Base-by-base conservation (phyloP, 192 early-diverging fungal species). In the Umbelopsis sp. region DNA sequence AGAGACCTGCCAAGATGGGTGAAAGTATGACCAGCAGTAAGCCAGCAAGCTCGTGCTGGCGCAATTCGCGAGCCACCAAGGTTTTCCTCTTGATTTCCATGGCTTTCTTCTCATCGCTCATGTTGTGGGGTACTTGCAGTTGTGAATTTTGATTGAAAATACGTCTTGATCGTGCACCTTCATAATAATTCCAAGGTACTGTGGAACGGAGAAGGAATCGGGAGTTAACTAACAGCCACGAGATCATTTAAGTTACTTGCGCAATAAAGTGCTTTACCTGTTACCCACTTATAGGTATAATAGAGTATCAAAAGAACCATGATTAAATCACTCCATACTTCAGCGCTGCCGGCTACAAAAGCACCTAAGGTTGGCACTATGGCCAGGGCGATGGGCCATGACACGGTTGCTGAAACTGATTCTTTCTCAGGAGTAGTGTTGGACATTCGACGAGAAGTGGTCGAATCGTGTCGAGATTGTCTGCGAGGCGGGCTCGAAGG, bases 141-240 rank as follows among this genome's bases (percentile, higher is more conserved):
- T 73, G 53, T 30, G 46, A 16, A 22, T 64, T 61, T 25, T 61
- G 55, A 49, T 76, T 66, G 18, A 78, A 37, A 23, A 78, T 64
- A 47, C 87, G 78, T 66, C 85, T 72, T 18, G 78, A 81, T 37
- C 81, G 67, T 16, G 87, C 83, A 35, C 83, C 74, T 67, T 88
- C 78, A 71, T 88, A 88, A 30, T 84, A 75, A 30, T 84, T 78
- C 87, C 87, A 88, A 18, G 87, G 87, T 0, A 85, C 87, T 88
- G 76, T 51, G 64, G 4, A 67, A 64, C 44, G 47, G 48, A 16
- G 33, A 35, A 16, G 27, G 33, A 41, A 41, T 6, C 37, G 27
- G 55, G 13, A 8, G 25, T 61, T 35, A 61, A 15, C 16, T 37
- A 35, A 35, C 16, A 1, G 55, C 27, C 16, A 35, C 16, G 27